These are phyloP conservation scores for Pyrenopolyporus hunteri DNA, from an alignment of 495 filamentous ascomycete genomes.

Conservation along the genomic window DNA sequence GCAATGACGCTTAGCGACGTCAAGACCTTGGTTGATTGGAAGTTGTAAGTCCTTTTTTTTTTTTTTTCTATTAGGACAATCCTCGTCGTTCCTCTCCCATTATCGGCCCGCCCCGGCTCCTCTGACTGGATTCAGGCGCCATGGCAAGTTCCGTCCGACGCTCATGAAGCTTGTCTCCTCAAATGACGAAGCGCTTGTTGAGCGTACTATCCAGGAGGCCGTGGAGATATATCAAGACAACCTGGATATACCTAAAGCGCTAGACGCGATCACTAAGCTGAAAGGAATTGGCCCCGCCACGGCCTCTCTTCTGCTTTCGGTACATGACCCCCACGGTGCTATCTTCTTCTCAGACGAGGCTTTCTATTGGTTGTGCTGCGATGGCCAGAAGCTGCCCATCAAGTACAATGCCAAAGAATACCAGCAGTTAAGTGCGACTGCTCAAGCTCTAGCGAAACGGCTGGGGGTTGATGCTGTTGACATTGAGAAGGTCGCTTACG, in stretches of 20 bases:
- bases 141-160: slow-evolving; percentile 72
- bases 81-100: not conserved
- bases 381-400: slow-evolving; percentile 53
- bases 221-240: slow-evolving; percentile 54
- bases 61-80: slow-evolving; percentile 18
- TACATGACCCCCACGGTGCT: slow-evolving; percentile 59
- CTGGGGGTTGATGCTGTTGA: slow-evolving; percentile 63
- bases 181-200: slow-evolving; percentile 56
- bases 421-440: slow-evolving; percentile 54
- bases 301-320: slow-evolving; percentile 70
- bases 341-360: slow-evolving; percentile 82
- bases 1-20: slow-evolving; percentile 52
- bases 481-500: slow-evolving; percentile 73
- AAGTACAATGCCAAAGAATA: slow-evolving; percentile 75
- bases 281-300: slow-evolving; percentile 76
- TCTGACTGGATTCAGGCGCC: slow-evolving; percentile 49
- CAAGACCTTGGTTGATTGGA: slow-evolving; percentile 73
- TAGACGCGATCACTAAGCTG: slow-evolving; percentile 56
- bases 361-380: slow-evolving; percentile 67
- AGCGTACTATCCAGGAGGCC: slow-evolving; percentile 55
- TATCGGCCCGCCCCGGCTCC: not conserved
- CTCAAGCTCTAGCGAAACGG: slow-evolving; percentile 51
- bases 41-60: slow-evolving; percentile 62
- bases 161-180: slow-evolving; percentile 68
- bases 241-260: slow-evolving; percentile 54